phyloP scores from a whole-genome alignment of 2,329 filamentous ascomycete species.

The Atkinsonella hypoxylon region DNA sequence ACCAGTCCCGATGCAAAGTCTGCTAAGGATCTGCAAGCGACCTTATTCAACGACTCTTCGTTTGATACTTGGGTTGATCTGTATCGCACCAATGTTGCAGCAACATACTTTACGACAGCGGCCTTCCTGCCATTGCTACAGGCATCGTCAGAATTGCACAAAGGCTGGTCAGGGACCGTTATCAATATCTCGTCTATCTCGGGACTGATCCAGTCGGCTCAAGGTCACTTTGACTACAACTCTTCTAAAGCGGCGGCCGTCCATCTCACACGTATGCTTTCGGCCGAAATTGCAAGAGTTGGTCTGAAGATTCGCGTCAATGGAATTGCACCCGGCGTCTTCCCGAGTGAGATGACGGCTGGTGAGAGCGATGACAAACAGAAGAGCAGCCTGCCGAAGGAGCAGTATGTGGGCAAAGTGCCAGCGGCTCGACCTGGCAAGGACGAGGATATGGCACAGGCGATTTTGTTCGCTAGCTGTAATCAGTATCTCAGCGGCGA shows the following conservation, averaged over 20 bases:
- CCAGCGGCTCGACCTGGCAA: slow-evolving; percentile 56
- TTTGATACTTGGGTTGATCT: slow-evolving; percentile 61
- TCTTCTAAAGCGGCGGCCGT: slow-evolving; percentile 52
- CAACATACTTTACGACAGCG: slow-evolving; percentile 52
- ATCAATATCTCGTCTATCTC: slow-evolving; percentile 60
- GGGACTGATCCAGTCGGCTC: slow-evolving; percentile 47
- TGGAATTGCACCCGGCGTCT: slow-evolving; percentile 60
- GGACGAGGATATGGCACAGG: slow-evolving; percentile 57
- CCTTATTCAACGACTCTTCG: slow-evolving; percentile 55
- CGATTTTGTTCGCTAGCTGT: slow-evolving; percentile 43
- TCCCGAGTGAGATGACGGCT: slow-evolving; percentile 62
- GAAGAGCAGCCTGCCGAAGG: slow-evolving; percentile 47
- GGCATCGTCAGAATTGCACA: slow-evolving; percentile 28
- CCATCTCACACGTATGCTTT: slow-evolving; percentile 53
- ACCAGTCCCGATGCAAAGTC: slow-evolving; percentile 40
- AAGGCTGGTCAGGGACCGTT: slow-evolving; percentile 44
- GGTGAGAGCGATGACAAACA: slow-evolving; percentile 32
- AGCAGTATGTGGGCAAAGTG: slow-evolving; percentile 43
- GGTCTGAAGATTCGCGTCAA: slow-evolving; percentile 56
- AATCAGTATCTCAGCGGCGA: slow-evolving; percentile 35
- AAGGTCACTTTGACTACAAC: slow-evolving; percentile 57
- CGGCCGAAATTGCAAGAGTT: slow-evolving; percentile 44
- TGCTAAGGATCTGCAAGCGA: slow-evolving; percentile 39
- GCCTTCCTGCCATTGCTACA: slow-evolving; percentile 52
- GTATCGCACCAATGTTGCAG: slow-evolving; percentile 66